A percentile compares a stretch with the other conserved stretches of the same genome.
These are phyloP conservation scores for Trifolium repens DNA, from an alignment of 306 rosid species.

Conservation along the genomic window DNA sequence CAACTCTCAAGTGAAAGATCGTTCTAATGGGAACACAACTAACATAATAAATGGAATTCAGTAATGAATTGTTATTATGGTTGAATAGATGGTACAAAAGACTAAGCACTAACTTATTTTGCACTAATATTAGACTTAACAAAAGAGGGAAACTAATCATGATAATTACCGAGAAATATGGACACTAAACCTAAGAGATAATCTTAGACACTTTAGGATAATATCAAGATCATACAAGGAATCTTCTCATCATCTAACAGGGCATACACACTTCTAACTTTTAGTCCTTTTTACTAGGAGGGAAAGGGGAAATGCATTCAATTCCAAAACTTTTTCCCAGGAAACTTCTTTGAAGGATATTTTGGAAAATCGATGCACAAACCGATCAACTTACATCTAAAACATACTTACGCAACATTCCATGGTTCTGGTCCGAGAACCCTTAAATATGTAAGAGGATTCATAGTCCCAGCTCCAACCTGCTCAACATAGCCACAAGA, in stretches of 20 bases:
- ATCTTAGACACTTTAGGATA: background rate
- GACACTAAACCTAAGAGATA: background rate
- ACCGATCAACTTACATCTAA: constrained; percentile 51
- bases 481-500: constrained; percentile 47
- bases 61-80: background rate
- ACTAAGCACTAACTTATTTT: background rate
- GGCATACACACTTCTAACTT: constrained; percentile 15
- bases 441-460: constrained; percentile 93
- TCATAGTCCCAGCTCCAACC: constrained; percentile 99
- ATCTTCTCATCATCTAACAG: constrained; percentile 2
- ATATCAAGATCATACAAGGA: background rate
- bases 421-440: constrained; percentile 99
- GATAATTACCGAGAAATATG: background rate
- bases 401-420: constrained; percentile 98
- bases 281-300: background rate
- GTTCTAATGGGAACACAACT: background rate
- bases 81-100: background rate
- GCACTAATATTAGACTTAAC: background rate
- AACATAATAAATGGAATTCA: background rate
- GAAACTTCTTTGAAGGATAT: background rate
- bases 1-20: background rate
- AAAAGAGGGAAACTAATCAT: background rate
- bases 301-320: constrained; percentile 14
- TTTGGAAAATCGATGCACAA: constrained; percentile 22
- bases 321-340: constrained; percentile 18